Percentiles rank a stretch among this genome's conserved stretches.
Evolutionary conservation across 768 basidiomycete genomes (phyloP).

Genomic region (Sporobolomyces pararoseus): DNA sequence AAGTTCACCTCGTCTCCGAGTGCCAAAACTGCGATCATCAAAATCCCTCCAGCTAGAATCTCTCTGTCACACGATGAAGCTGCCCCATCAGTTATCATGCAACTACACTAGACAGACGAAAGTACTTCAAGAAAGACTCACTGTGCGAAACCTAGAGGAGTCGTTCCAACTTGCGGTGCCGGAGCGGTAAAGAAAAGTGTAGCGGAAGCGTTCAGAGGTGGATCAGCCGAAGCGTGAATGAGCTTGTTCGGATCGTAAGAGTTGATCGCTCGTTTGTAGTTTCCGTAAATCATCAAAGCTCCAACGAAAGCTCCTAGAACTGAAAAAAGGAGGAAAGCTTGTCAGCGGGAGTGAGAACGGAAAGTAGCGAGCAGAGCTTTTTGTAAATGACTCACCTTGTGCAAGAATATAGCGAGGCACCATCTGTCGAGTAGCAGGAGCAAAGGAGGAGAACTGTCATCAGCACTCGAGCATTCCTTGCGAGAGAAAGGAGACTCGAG

Average conservation of each 20-base stretch:
- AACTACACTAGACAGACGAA: not conserved
- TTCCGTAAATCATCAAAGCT: constrained; percentile 36
- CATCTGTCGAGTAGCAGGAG: constrained; percentile 16
- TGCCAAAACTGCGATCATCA: constrained; percentile 30
- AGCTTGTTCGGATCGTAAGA: constrained; percentile 34
- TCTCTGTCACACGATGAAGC: constrained; percentile 10
- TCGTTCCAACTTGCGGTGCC: not conserved
- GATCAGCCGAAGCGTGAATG: not conserved
- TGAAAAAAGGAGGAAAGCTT: not conserved
- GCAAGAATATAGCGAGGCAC: constrained; percentile 38
- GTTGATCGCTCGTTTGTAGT: constrained; percentile 27
- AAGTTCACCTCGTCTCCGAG: constrained; percentile 37
- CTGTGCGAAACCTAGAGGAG: constrained; percentile 31
- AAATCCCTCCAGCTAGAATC: constrained; percentile 22
- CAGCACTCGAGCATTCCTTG: not conserved
- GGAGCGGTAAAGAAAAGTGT: constrained; percentile 35
- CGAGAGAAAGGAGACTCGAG: not conserved
- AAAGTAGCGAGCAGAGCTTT: not conserved
- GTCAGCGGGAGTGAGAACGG: not conserved
- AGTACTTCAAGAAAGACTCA: not conserved
- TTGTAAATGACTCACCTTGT: constrained; percentile 6
- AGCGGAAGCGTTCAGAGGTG: constrained; percentile 22
- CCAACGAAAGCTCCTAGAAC: constrained; percentile 32
- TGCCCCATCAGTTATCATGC: not conserved
- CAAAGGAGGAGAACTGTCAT: too few relatives aligned